Percentiles rank a stretch among this genome's conserved stretches.
Conservation (phyloP, 805 yeast genomes). For the Wickerhamiella qilinensis region DNA sequence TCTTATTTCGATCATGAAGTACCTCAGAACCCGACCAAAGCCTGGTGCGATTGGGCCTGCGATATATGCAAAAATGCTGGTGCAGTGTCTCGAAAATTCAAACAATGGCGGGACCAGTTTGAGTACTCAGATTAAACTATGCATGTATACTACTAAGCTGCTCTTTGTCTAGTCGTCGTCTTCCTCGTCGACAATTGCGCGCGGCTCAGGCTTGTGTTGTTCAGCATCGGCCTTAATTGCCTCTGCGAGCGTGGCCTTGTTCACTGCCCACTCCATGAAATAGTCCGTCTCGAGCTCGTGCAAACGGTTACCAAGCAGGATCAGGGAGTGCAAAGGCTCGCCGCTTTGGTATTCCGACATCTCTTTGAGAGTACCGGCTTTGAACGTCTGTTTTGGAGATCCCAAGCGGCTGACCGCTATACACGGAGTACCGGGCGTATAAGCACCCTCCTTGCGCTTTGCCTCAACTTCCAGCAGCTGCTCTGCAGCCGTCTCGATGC, state of each 20-base stretch:
- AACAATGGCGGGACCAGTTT: conserved; percentile 8
- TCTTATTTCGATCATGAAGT: conserved; percentile 22
- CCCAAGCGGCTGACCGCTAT: conserved; percentile 88
- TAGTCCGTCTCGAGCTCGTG: conserved; percentile 88
- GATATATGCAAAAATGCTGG: conserved; percentile 48
- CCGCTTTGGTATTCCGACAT: conserved; percentile 78
- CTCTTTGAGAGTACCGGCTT: conserved; percentile 70
- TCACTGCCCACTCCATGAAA: conserved; percentile 56
- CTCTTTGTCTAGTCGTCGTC: neutral
- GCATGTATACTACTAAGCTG: neutral
- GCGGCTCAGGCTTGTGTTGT: neutral
- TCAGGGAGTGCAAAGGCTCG: conserved; percentile 82
- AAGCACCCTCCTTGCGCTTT: conserved; percentile 55
- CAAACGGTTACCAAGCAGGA: conserved; percentile 78
- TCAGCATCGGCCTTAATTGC: conserved; percentile 28
- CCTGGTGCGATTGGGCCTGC: conserved; percentile 50
- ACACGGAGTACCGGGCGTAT: conserved; percentile 78
- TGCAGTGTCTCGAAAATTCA: conserved; percentile 6
- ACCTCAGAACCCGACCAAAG: conserved; percentile 34
- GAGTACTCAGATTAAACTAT: neutral
- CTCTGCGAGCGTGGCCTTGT: conserved; percentile 33
- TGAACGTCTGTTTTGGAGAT: conserved; percentile 63
- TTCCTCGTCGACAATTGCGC: neutral
- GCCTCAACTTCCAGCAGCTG: conserved; percentile 85
- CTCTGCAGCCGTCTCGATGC: conserved; percentile 71